phyloP scores from a whole-genome alignment of 192 early-diverging fungal genomes.

The Coemansia sp. region DNA sequence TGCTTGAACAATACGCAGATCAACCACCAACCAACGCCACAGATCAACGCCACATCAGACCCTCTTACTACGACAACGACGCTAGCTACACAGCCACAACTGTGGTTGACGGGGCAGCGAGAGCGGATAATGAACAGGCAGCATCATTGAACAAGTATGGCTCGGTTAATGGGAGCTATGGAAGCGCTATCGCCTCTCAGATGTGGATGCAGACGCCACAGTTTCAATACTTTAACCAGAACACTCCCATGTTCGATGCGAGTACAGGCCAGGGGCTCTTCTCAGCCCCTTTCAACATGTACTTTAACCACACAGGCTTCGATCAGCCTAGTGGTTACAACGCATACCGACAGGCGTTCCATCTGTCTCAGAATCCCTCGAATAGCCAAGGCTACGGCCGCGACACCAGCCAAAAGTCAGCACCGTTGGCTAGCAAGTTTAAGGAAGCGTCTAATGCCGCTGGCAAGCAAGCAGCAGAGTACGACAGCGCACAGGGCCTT shows the following conservation, averaged over 20 bases:
- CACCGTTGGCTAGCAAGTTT: background rate
- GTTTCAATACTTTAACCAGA: background rate
- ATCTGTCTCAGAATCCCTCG: background rate
- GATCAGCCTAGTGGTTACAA: background rate
- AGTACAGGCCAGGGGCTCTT: background rate
- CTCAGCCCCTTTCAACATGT: background rate
- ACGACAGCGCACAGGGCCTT: background rate
- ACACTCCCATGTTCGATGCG: background rate
- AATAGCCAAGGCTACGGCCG: background rate
- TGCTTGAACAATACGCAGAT: conserved; percentile 20
- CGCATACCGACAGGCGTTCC: background rate
- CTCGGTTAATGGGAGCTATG: background rate
- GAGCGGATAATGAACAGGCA: background rate
- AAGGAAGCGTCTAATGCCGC: background rate
- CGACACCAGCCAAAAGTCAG: background rate
- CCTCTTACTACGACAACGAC: background rate
- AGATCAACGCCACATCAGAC: background rate
- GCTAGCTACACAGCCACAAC: background rate
- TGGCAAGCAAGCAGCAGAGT: background rate
- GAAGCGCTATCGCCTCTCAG: background rate
- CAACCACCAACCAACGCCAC: background rate
- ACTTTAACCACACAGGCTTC: background rate
- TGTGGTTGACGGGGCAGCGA: background rate
- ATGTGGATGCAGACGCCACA: conserved; percentile 6
- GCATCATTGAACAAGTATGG: background rate